Conservation (phyloP, 176 grass and related monocot genomes). For the Musa schizocarpa region DNA sequence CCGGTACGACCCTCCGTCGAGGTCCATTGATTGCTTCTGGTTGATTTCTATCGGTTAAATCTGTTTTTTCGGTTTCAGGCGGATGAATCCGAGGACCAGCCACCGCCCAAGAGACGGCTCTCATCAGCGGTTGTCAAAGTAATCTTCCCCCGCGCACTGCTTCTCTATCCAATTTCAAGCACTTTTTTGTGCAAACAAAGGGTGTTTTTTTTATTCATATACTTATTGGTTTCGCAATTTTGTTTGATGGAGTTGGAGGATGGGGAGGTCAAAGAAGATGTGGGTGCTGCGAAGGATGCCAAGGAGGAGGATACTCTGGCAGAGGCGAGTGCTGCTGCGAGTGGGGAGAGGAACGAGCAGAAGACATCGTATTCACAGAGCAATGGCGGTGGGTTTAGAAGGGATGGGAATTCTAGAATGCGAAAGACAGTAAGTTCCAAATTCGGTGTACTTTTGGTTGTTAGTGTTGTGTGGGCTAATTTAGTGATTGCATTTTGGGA, state of each 20-base stretch:
- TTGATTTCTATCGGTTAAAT: neutral
- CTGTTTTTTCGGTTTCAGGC: slow-evolving; percentile 35
- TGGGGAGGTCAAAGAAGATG: slow-evolving; percentile 35
- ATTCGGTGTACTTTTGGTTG: neutral
- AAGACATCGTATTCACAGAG: slow-evolving; percentile 17
- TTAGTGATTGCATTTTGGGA: slow-evolving; percentile 14
- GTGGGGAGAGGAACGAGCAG: slow-evolving; percentile 31
- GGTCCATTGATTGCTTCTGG: neutral
- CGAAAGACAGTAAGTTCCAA: slow-evolving; percentile 42
- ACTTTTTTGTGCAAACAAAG: neutral
- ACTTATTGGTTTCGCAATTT: neutral
- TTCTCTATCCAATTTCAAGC: neutral
- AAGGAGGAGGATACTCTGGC: slow-evolving; percentile 11
- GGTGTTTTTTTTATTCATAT: neutral
- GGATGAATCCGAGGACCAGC: slow-evolving; percentile 44
- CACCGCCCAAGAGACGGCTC: slow-evolving; percentile 55
- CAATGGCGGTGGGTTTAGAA: slow-evolving; percentile 46
- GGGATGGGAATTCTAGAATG: slow-evolving; percentile 37
- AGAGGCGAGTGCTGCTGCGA: slow-evolving; percentile 5
- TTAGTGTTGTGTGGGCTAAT: neutral
- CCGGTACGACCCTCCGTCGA: slow-evolving; percentile 30
- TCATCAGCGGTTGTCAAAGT: slow-evolving; percentile 83
- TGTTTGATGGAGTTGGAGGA: slow-evolving; percentile 44
- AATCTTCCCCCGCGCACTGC: neutral
- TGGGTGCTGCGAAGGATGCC: slow-evolving; percentile 17